Evolutionary conservation across 441 rosid species (phyloP), one percentile per base, ranked within the genome.

Genomic region (Iberis amara): DNA sequence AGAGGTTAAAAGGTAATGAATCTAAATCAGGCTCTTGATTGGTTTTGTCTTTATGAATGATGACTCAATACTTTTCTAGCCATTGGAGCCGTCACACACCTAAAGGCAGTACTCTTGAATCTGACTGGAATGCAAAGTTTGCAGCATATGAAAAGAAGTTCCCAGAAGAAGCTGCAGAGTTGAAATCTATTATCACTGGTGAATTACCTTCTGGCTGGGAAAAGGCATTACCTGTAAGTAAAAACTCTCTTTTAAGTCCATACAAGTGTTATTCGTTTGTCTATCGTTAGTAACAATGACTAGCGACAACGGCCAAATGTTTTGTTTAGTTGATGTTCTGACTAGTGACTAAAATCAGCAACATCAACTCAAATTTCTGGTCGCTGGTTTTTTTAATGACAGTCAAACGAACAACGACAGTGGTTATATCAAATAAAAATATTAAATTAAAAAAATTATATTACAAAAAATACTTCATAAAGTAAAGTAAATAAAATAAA

Each of bases 201-300:
- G 94, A 76, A 73, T 56, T 94, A 4, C 96, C 96, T 42, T 73
- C 88, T 67, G 96, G 95, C 11, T 94, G 98, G 99, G 98, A 87
- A 68, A 90, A 82, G 67, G 95, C 99, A 54, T 81, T 94, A 61
- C 99, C 99, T 0, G 99, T 94, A 63, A 84, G 99, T 79, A 64
- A 30, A 71, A 32, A 7, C 35, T 31, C 35, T 31, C 50, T 46
- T 44, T 53, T 18, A 18, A 18, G 21, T 18, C 21, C 21, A 18
- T 18, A 18, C 21, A 18, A 18, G 21, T 18, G 21, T 18, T 18
- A 1, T 18, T 18, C 21, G 21, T 18, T 18, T 18, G 21, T 18
- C 21, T 18, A 18, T 18, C 21, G 21, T 18, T 18, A 18, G 21
- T 18, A 18, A 18, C 21, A 18, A 18, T 18, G 21, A 18, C 2